Conservation (phyloP, 2,329 filamentous ascomycete genomes). For the Fusarium sp. region DNA sequence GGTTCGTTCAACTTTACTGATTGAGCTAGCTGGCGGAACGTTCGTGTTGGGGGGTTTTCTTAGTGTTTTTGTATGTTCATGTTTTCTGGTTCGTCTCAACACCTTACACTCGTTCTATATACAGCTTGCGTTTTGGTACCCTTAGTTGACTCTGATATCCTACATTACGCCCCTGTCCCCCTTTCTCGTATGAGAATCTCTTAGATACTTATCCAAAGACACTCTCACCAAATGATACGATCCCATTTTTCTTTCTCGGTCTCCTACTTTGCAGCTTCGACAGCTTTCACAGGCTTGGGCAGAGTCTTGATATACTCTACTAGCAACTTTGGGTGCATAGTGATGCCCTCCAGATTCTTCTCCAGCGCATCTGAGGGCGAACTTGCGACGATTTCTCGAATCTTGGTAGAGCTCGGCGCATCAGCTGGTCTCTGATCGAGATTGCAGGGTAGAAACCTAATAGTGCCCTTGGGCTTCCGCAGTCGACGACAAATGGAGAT, state of each 20-base stretch:
- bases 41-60: not conserved
- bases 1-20: not conserved
- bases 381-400: slow-evolving; percentile 39
- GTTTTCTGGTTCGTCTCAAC: not conserved
- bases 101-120: not conserved
- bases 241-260: not conserved
- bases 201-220: not conserved
- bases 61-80: not conserved
- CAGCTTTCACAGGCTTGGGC: not conserved
- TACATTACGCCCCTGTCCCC: not conserved
- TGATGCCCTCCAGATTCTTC: slow-evolving; percentile 4
- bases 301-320: slow-evolving; percentile 17
- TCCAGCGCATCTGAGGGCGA: not conserved
- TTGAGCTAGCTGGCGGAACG: too few relatives aligned
- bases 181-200: too few relatives aligned
- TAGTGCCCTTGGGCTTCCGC: slow-evolving; percentile 29
- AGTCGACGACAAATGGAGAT: slow-evolving; percentile 36
- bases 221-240: slow-evolving; percentile 4
- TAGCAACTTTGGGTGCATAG: slow-evolving; percentile 29
- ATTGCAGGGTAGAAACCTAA: slow-evolving; percentile 40
- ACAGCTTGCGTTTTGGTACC: too few relatives aligned
- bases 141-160: not conserved
- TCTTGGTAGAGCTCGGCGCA: slow-evolving; percentile 47
- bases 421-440: not conserved
- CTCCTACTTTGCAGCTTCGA: not conserved